phyloP scores from a whole-genome alignment of 1,139 yeast genomes.

The Yamadazyma spencermartinsiae region DNA sequence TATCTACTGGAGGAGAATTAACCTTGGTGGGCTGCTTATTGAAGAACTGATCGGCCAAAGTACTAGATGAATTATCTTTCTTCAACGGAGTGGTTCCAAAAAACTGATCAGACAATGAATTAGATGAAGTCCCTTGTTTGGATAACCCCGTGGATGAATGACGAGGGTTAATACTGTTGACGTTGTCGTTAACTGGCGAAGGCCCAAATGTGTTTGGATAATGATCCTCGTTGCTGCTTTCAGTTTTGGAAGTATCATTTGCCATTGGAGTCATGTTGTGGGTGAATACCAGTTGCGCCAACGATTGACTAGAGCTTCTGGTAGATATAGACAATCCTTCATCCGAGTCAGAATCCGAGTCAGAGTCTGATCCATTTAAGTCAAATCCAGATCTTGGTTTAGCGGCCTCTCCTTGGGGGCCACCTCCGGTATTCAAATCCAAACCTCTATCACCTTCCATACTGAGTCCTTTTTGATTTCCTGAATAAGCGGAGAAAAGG shows the following conservation, averaged over 20 bases:
- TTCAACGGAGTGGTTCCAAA: conserved; percentile 24
- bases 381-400: not conserved
- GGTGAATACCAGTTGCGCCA: conserved; percentile 47
- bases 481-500: not conserved
- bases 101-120: conserved; percentile 35
- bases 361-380: conserved; percentile 14
- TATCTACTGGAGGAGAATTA: conserved; percentile 3
- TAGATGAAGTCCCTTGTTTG: conserved; percentile 45
- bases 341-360: conserved; percentile 25
- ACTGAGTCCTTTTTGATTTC: not conserved
- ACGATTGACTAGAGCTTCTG: conserved; percentile 44
- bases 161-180: conserved; percentile 33
- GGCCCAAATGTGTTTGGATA: conserved; percentile 24
- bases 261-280: conserved; percentile 23
- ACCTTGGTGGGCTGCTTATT: conserved; percentile 8
- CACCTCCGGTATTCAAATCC: not conserved
- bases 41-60: conserved; percentile 23
- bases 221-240: conserved; percentile 9
- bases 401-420: not conserved
- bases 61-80: conserved; percentile 13
- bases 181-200: conserved; percentile 29
- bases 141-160: conserved; percentile 37
- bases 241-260: conserved; percentile 3
- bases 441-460: not conserved
- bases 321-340: conserved; percentile 45